Evolutionary conservation across 108 stramenopile genomes (phyloP), one percentile per base, ranked within the genome.

Genomic region (Bacterosira constricta): DNA sequence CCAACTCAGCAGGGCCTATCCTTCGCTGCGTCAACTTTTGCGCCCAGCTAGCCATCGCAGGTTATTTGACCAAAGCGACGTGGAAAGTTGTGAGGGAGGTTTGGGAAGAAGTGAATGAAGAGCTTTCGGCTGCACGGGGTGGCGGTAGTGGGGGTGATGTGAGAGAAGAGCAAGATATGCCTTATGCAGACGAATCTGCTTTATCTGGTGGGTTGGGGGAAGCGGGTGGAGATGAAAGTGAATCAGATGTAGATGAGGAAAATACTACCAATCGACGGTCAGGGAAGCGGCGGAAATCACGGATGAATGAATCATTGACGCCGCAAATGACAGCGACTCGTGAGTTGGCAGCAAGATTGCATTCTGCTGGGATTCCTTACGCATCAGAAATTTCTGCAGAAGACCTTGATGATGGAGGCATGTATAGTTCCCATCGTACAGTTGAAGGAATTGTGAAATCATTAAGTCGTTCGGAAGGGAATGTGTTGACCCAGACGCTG

Each of bases 141-240:
- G 36, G 66, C 13, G 57, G 31, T 21, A 31, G 37, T 12, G 61
- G 42, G 27, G 63, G 50, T 11, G 61, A 66, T 26, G 53, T 73
- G 12, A 73, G 63, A 55, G 79, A 80, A 49, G 79, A 80, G 53
- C 79, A 80, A 54, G 79, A 80, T 64, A 60, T 71, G 62, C 75
- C 80, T 6, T 71, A 56, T 53, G 41, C 44, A 3, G 68, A 70
- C 47, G 42, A 65, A 38, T 55, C 23, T 13, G 23, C 32, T 13
- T 34, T 29, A 1, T 54, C 31, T 11, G 32, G 27, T 34, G 53
- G 61, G 20, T 20, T 29, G 58, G n/a, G 26, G 17, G 53, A 2
- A 35, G 53, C 12, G 13, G 46, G 26, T 1, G 54, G 21, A 7
- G 34, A 55, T 25, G 51, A 39, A 5, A n/a, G n/a, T n/a, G n/a